phyloP scores from a whole-genome alignment of 805 yeast genomes.

The Sungouiozyma intestinalis region DNA sequence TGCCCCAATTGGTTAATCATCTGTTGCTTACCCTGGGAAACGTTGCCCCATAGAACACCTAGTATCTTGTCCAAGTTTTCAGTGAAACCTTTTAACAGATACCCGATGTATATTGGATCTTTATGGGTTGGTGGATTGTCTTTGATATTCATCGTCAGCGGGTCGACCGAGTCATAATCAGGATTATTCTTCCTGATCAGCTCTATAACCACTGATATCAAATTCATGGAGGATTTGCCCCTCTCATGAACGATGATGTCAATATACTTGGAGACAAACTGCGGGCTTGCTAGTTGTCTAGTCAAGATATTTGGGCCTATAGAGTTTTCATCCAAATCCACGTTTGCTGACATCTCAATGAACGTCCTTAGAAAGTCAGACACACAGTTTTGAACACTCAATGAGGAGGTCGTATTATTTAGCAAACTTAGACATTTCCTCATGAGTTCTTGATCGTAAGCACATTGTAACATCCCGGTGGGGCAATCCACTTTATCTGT shows the following conservation, averaged over 20 bases:
- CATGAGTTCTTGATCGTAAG: conserved; percentile 64
- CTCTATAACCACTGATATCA: conserved; percentile 89
- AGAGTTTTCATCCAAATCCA: conserved; percentile 63
- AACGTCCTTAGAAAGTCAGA: conserved; percentile 91
- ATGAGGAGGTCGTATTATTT: conserved; percentile 40
- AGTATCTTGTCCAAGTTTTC: conserved; percentile 35
- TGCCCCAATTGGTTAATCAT: conserved; percentile 49
- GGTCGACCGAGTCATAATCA: conserved; percentile 82
- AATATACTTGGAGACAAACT: conserved; percentile 51
- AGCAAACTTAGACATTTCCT: conserved; percentile 59
- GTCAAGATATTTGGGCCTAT: conserved; percentile 92
- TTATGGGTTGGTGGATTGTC: conserved; percentile 81
- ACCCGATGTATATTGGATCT: conserved; percentile 86
- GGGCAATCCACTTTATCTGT: conserved; percentile 86
- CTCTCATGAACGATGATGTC: conserved; percentile 54
- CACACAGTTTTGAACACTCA: conserved; percentile 78
- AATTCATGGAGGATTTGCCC: conserved; percentile 78
- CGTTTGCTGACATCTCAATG: conserved; percentile 90
- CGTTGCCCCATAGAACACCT: conserved; percentile 15
- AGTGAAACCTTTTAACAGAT: conserved; percentile 64
- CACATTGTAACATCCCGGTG: conserved; percentile 74
- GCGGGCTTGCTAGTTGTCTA: conserved; percentile 70
- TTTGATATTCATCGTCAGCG: conserved; percentile 61
- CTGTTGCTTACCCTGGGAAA: conserved; percentile 5
- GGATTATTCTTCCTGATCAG: conserved; percentile 90